Percentiles rank a stretch among this genome's conserved stretches.
Evolutionary conservation across 2,329 filamentous ascomycete species (phyloP).

Genomic region (Aspergillus tamarii): DNA sequence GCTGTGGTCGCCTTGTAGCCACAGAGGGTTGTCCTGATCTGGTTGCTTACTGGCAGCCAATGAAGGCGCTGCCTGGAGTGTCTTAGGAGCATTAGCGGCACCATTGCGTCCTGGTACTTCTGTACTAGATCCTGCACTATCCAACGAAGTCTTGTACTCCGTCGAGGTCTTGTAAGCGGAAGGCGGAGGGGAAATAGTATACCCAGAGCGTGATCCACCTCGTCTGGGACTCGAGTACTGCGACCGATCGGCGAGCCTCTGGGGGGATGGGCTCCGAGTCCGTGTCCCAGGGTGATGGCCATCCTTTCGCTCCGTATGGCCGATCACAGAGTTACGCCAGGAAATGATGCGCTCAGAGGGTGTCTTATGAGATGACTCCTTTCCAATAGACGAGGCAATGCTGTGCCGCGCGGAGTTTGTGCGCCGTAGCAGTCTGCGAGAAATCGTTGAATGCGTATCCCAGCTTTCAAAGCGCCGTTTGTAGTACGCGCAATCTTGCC

Average conservation of each 20-base stretch:
- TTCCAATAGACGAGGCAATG: slow-evolving; percentile 50
- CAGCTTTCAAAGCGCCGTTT: slow-evolving; percentile 78
- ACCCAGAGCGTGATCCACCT: slow-evolving; percentile 29
- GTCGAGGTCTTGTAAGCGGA: slow-evolving; percentile 27
- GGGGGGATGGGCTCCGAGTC: slow-evolving; percentile 53
- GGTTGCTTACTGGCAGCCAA: slow-evolving; percentile 28
- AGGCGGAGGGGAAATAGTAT: slow-evolving; percentile 31
- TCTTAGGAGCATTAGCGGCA: slow-evolving; percentile 10
- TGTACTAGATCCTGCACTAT: slow-evolving; percentile 25
- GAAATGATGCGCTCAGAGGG: slow-evolving; percentile 78
- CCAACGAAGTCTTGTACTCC: slow-evolving; percentile 24
- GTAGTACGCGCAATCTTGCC: slow-evolving; percentile 85
- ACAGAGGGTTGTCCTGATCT: slow-evolving; percentile 48
- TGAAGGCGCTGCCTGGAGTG: slow-evolving; percentile 25
- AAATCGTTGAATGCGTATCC: slow-evolving; percentile 78
- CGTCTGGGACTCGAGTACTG: slow-evolving; percentile 28
- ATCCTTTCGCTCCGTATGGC: slow-evolving; percentile 51
- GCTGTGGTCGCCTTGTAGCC: slow-evolving; percentile 54
- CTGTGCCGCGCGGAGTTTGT: slow-evolving; percentile 62
- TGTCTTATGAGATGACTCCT: slow-evolving; percentile 49
- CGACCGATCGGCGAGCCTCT: slow-evolving; percentile 42
- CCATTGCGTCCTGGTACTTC: slow-evolving; percentile 18
- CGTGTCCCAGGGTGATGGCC: slow-evolving; percentile 35
- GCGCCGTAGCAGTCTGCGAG: slow-evolving; percentile 62
- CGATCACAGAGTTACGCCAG: slow-evolving; percentile 75